Base-by-base conservation (phyloP, 768 basidiomycete species). In the Collybiopsis confluens region DNA sequence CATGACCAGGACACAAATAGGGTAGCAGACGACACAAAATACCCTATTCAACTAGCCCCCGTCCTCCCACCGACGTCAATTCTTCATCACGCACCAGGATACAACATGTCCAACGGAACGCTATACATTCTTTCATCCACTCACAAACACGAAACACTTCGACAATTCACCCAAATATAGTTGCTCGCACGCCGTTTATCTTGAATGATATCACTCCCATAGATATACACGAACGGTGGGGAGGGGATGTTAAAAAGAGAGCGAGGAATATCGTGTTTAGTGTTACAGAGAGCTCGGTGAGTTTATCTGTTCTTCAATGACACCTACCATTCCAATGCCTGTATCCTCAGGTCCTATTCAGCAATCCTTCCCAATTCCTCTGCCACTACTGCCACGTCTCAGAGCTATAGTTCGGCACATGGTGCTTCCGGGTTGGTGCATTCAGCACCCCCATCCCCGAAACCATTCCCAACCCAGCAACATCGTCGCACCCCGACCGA, bases 91-190 rank as follows among this genome's bases (percentile, higher is more conserved):
- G 85, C 83, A 4, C 85, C 85, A 27, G 91, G 92, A 37, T 94
- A 92, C 90, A 92, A 95, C 77, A 81, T 92, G 82, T 80, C 84
- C 44, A 88, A 92, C 58, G 89, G 88, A 7, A 92, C 90, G 0
- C 76, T 92, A 43, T 83, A 79, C 67, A 78, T 93, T 76, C 84
- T 20, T 23, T 68, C 67, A 1, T 64, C 65, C 20, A 58, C 57
- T 54, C 56, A 49, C 51, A 11, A 42, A 9, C 57, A 49, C 47
- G 13, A 40, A 6, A 54, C 54, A 0, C 76, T 76, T 45, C 76
- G 77, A 0, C 68, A 72, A n/a, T 72, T 77, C 30, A 66, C 76
- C 21, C 65, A 81, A 65, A 88, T 92, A 83, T 15, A 69, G 88
- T 6, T 62, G 72, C 1, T 84, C 91, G 91, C 2, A 86, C 82